Evolutionary conservation across 179 eudicot species (phyloP).

Genomic region (Pouteria campechiana): DNA sequence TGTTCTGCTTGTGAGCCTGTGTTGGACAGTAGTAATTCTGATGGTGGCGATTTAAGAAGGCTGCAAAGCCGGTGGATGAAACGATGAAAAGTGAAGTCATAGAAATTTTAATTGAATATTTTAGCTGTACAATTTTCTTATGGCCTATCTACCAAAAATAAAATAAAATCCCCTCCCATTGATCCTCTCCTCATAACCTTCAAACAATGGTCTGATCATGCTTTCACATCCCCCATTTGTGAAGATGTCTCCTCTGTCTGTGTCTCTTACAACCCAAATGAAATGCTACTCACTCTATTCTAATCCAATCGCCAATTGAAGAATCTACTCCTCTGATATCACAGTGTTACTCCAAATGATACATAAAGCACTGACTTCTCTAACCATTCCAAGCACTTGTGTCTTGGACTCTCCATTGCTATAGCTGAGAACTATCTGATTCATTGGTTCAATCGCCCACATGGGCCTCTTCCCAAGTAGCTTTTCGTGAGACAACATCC

Average conservation of each 20-base stretch:
- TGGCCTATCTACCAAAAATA: too few relatives aligned
- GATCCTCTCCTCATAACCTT: slow-evolving; percentile 15
- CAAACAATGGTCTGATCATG: slow-evolving; percentile 6
- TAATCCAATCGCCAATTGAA: slow-evolving; percentile 41
- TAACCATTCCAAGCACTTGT: slow-evolving; percentile 48
- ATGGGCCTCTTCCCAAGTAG: slow-evolving; percentile 8
- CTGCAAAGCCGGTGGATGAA: too few relatives aligned
- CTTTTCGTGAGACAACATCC: slow-evolving; percentile 15
- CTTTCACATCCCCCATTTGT: slow-evolving; percentile 1
- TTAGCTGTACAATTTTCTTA: too few relatives aligned
- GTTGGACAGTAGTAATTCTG: too few relatives aligned
- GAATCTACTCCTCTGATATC: slow-evolving; percentile 22
- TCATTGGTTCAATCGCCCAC: slow-evolving; percentile 31
- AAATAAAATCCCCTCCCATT: slow-evolving; percentile 12
- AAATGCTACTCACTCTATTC: slow-evolving; percentile 34
- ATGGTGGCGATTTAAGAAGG: too few relatives aligned
- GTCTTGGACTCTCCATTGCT: slow-evolving; percentile 13
- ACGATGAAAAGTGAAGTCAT: too few relatives aligned
- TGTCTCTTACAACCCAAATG: slow-evolving; percentile 45
- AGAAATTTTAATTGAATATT: too few relatives aligned
- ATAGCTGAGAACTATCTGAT: slow-evolving; percentile 11
- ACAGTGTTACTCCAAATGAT: slow-evolving; percentile 51
- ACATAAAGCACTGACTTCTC: slow-evolving; percentile 42
- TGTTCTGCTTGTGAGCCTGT: too few relatives aligned
- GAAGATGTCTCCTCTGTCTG: slow-evolving; percentile 31